phyloP scores from a whole-genome alignment of 495 filamentous ascomycete species.

The Penicillium paradoxum region DNA sequence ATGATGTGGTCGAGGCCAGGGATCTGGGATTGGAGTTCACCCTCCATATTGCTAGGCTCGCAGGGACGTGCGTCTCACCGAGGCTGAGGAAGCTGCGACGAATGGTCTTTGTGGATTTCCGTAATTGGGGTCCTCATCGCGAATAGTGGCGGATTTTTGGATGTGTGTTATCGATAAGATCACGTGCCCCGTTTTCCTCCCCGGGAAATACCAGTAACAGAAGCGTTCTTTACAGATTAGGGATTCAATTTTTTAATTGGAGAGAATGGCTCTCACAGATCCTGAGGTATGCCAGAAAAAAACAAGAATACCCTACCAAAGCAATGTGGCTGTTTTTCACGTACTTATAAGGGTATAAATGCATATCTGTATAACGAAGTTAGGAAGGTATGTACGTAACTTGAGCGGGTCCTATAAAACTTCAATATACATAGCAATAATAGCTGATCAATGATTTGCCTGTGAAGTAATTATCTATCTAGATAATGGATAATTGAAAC shows the following conservation, averaged over 20 bases:
- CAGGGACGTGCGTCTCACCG: neutral
- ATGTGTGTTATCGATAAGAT: constrained; percentile 30
- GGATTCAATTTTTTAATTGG: too few species aligned
- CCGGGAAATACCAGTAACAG: neutral
- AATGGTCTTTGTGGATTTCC: constrained; percentile 4
- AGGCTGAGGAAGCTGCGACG: constrained; percentile 7
- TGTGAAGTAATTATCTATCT: neutral
- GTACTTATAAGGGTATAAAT: too few species aligned
- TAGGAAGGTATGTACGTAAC: too few species aligned
- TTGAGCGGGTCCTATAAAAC: too few species aligned
- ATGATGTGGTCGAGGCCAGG: constrained; percentile 86
- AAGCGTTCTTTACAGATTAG: too few species aligned
- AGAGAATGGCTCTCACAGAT: too few species aligned
- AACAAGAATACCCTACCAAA: too few species aligned
- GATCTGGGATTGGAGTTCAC: constrained; percentile 80
- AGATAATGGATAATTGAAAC: too few species aligned
- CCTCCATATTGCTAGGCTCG: constrained; percentile 61
- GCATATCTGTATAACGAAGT: too few species aligned
- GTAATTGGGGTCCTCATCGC: neutral
- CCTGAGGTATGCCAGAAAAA: too few species aligned
- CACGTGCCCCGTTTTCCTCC: constrained; percentile 12
- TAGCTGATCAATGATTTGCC: neutral
- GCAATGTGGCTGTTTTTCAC: too few species aligned
- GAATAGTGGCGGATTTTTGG: constrained; percentile 25
- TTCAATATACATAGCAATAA: too few species aligned